Base-by-base conservation (phyloP, 441 rosid genomes). In the Brassica hybrid region DNA sequence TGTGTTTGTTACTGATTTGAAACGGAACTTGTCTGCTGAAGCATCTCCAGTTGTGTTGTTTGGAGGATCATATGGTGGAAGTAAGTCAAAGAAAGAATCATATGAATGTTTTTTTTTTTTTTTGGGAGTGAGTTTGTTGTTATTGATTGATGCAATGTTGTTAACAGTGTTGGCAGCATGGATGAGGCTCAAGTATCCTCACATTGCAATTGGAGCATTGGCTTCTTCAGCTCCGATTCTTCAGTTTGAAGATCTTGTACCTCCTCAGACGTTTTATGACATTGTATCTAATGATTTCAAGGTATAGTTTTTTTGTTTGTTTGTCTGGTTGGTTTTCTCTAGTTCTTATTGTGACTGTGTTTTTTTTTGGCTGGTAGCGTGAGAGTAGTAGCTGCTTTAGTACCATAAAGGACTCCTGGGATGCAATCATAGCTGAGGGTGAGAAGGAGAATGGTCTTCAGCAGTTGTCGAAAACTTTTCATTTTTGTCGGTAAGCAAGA, bases 31-130 rank as follows among this genome's bases (percentile, higher is more conserved):
- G 57, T 89, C 97, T 2, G 98, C 98, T 0, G 86, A 86, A 83
- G 88, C 84, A 11, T 94, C 85, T 16, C 96, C 97, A 0, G 96
- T 89, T 52, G 92, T 36, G 12, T 8, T 36, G 43, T 36, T 94
- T 75, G 98, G 98, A 1, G 98, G 97, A 76, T 94, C 98, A 14
- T 90, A 94, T 71, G 97, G 98, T 74, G 98, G 98, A 88, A 94
- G 97, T 94, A 88, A 79, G 43, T 9, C 43, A 18, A 21, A 21
- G 23, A 36, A 18, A 3, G 43, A 8, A 6, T 14, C 64, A 23
- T 62, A 18, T 77, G 54, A 13, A 0, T 69, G 0, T 16, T 56
- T 17, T 0, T n/a, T 2, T 57, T 17, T 27, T 32, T 32, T 6
- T 32, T 30, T 30, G 0, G 6, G 36, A 32, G 43, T 79, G 67